Evolutionary conservation across 1,139 yeast species (phyloP), one percentile per base, ranked within the genome.

Genomic region (Hyphopichia buzzinii): DNA sequence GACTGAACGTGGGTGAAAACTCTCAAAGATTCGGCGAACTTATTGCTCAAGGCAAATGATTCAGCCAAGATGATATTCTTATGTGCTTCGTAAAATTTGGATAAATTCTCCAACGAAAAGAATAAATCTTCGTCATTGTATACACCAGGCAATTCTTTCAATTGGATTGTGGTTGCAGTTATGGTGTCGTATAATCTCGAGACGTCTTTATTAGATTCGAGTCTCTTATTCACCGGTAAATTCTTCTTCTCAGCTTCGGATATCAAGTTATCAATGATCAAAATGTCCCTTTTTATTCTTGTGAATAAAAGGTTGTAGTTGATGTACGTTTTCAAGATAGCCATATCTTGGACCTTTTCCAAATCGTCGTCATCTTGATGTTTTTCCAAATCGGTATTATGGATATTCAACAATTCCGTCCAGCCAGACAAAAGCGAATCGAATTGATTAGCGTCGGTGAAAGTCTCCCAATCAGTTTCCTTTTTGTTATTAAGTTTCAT

Each of bases 61-160:
- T 70, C 62, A 1, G 84, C 79, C 19, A 84, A 56, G 17, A 66
- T 55, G 15, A 61, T 51, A 10, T 68, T 54, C 48, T 79, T 77
- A 40, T 61, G 49, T 26, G 74, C 62, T 14, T 53, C 47, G 53
- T 68, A 82, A 47, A 63, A 84, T n/a, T 53, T 50, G 25, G 62
- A 63, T 49, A 84, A 59, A 13, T 69, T 54, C 15, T 70, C 74
- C 38, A 89, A 65, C 10, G 85, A 76, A 13, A 63, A 59, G 43
- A 65, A 57, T 38, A 90, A 68, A 24, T 75, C 82, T 38, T 85
- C 94, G 52, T 88, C 96, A 40, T 86, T 85, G 53, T 84, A 81
- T 16, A 90, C 95, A 69, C 97, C 97, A 0, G 97, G 96, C 37
- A 90, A 71, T 42, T 87, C 95, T 51, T 75, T 69, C 34, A 88